Conservation (phyloP, 1,139 yeast genomes). For the Meyerozyma guilliermondii region DNA sequence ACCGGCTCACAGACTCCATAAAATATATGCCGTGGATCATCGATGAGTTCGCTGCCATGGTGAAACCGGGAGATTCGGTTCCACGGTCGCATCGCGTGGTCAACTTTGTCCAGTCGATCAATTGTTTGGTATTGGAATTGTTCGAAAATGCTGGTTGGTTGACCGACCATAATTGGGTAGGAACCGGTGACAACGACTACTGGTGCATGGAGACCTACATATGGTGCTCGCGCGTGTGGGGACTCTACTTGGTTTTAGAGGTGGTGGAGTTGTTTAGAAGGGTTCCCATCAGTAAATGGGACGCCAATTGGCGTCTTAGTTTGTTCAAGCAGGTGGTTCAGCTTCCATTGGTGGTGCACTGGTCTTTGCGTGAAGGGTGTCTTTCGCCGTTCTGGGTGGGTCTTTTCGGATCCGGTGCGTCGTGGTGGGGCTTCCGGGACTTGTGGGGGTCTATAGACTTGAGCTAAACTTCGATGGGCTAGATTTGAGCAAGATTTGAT, state of each 20-base stretch:
- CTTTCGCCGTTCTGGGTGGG: constrained; percentile 50
- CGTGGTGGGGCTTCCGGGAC: constrained; percentile 41
- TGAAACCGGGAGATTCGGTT: constrained; percentile 18
- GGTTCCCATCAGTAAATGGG: constrained; percentile 34
- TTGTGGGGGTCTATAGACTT: constrained; percentile 36
- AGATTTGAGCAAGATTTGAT: no score
- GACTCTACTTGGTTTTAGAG: constrained; percentile 45
- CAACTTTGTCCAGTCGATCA: constrained; percentile 37
- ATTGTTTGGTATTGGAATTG: constrained; percentile 43
- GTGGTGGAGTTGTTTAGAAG: constrained; percentile 40
- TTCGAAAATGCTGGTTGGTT: constrained; percentile 57
- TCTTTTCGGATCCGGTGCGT: constrained; percentile 42
- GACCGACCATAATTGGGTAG: constrained; percentile 51
- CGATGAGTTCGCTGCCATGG: constrained; percentile 30
- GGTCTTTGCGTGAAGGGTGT: constrained; percentile 55
- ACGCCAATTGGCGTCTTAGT: constrained; percentile 30
- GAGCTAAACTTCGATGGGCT: no score
- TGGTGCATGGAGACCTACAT: constrained; percentile 44
- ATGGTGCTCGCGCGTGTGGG: constrained; percentile 57
- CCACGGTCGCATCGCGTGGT: constrained; percentile 31
- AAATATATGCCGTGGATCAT: constrained; percentile 48
- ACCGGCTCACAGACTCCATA: constrained; percentile 48
- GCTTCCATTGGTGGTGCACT: constrained; percentile 52
- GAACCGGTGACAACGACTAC: constrained; percentile 36
- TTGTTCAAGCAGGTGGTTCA: constrained; percentile 41